phyloP scores from a whole-genome alignment of 257 asterid species.

The Voacanga thouarsii region DNA sequence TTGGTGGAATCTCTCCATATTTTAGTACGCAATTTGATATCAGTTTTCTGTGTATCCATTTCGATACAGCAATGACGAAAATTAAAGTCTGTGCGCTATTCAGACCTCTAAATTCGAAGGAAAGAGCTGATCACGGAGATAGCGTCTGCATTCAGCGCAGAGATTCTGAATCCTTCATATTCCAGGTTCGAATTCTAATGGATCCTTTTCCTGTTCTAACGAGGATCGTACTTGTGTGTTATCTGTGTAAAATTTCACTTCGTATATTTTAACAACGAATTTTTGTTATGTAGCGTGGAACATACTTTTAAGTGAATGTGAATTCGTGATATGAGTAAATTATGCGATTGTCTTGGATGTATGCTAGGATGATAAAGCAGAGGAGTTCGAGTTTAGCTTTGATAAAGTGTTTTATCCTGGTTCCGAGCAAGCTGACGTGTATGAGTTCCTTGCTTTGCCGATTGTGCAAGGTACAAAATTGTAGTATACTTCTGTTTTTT shows the following conservation, averaged over 20 bases:
- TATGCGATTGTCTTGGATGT: constrained; percentile 10
- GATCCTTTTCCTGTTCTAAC: neutral
- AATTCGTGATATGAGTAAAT: neutral
- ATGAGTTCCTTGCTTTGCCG: constrained; percentile 66
- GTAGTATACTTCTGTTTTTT: neutral
- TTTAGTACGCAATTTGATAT: neutral
- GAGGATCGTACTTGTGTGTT: neutral
- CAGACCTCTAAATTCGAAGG: constrained; percentile 73
- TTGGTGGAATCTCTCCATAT: neutral
- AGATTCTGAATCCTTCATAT: constrained; percentile 54
- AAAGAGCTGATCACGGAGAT: constrained; percentile 60
- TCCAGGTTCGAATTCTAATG: constrained; percentile 48
- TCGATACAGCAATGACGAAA: constrained; percentile 40
- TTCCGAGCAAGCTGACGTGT: constrained; percentile 64
- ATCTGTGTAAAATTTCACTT: neutral
- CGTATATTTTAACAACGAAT: neutral
- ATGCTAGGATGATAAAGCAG: constrained; percentile 73
- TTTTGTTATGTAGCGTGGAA: neutral
- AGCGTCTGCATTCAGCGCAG: constrained; percentile 45
- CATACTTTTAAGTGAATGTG: neutral
- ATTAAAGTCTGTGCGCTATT: constrained; percentile 71
- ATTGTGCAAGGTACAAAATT: constrained; percentile 47
- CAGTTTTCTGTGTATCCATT: neutral
- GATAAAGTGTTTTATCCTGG: constrained; percentile 80
- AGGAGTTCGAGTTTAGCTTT: constrained; percentile 58